Evolutionary conservation across 1,284 basidiomycete species (phyloP), one percentile per base, ranked within the genome.

Genomic region (Leccinum subspadiceum): DNA sequence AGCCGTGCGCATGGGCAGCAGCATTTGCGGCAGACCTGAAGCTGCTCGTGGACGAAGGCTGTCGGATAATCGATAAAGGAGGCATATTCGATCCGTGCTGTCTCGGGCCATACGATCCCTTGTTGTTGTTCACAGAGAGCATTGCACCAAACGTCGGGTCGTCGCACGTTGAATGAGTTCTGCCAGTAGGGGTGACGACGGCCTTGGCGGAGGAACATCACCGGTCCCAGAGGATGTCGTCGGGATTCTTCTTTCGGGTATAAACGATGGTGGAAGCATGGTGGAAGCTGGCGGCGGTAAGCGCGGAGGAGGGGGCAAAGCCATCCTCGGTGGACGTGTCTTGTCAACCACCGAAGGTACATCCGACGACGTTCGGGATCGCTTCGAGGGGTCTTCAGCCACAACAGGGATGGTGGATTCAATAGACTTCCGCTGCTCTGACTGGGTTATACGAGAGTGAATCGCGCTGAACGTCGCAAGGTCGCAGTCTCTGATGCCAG

Each of bases 111-210:
- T 77, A 78, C 51, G 76, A 70, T 64, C 79, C 74, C 51, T 73
- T 76, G 62, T 78, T 79, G 49, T 87, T 79, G 49, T 87, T 86
- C 2, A 87, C 81, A 33, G 82, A 80, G 24, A 91, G 77, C 54
- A 82, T 79, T 10, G 83, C 75, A 9, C 87, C 86, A 68, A 92
- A 85, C 2, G 86, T 86, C 0, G 94, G 92, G 0, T 93, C 1
- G 91, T 91, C 1, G 93, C 92, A 24, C 93, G 88, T 66, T 92
- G 87, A 62, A 95, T 86, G 66, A 94, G 88, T 61, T 96, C 93
- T 13, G 89, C 80, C 4, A 94, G 94, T 5, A 93, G 93, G 1
- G 94, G 93, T 0, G 94, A 96, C 0, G 86, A 90, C 0, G 94
- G 93, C 54, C 93, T 81, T 20, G 90, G 89, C 4, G 93, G 93